Evolutionary conservation across 495 filamentous ascomycete species (phyloP), one percentile per base, ranked within the genome.

Genomic region (Cryomyces antarcticus): DNA sequence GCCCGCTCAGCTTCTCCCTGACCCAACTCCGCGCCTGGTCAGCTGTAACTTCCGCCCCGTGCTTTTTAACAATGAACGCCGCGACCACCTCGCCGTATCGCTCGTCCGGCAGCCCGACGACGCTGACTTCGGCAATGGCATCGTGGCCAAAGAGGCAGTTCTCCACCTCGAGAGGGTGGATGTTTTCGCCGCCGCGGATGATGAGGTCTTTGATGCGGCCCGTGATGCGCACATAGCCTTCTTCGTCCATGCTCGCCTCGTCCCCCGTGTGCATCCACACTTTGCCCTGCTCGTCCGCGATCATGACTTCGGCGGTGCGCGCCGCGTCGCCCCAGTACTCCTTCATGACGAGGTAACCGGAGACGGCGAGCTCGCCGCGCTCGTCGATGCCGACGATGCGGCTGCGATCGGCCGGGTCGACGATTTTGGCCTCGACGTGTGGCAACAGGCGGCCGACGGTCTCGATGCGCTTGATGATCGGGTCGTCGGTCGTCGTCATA

Each of bases 101-200:
- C 49, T 81, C 74, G 53, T 94, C 86, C 6, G 80, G 77, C 7
- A 97, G 61, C 0, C 87, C 89, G 0, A 93, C 83, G 1, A 88
- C 80, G 44, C 77, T 82, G 5, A 71, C 82, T 49, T 95, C 84
- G 17, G 64, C 57, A 3, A 97, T 63, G 0, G 58, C 61, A 13
- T 72, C 65, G 48, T 85, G 74, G 28, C 70, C 71, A 36, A 89
- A 72, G n/a, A 97, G 68, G 47, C 77, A 87, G 55, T 89, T 87
- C 60, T 97, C 89, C 28, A 95, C 70, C 58, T 97, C 89, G 3
- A 95, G 66, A 3, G 89, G 89, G 55, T 94, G 84, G 50, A 97
- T 94, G 52, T 97, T 97, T 57, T 95, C 89, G 2, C 89, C 88
- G 12, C 82, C 89, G 28, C 80, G 70, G 51, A 97, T 95, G 43